phyloP scores from a whole-genome alignment of 2,329 filamentous ascomycete species.

The Claviceps monticola region DNA sequence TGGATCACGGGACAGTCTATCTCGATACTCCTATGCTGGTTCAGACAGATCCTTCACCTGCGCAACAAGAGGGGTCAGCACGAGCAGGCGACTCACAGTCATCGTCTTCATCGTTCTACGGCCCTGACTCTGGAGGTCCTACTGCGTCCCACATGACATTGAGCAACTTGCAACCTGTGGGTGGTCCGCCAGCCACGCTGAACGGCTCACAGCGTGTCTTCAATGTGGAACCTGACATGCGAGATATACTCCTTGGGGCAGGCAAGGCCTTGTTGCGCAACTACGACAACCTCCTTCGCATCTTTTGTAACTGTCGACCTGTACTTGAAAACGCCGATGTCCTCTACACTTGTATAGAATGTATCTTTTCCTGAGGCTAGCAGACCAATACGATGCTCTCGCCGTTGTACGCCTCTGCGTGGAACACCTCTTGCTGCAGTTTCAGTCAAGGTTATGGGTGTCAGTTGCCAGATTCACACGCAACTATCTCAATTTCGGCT shows the following conservation, averaged over 20 bases:
- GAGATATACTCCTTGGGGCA: too few species aligned
- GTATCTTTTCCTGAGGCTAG: constrained; percentile 80
- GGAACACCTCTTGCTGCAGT: constrained; percentile 86
- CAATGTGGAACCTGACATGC: constrained; percentile 23
- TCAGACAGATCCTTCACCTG: constrained; percentile 47
- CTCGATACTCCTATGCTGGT: constrained; percentile 73
- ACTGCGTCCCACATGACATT: constrained; percentile 5
- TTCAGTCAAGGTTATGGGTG: constrained; percentile 82
- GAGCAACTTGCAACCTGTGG: constrained; percentile 10
- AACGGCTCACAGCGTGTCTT: constrained; percentile 30
- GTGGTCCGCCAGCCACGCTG: constrained; percentile 26
- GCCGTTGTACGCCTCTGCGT: constrained; percentile 77
- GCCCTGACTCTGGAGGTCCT: constrained; percentile 18
- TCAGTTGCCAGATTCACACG: constrained; percentile 95
- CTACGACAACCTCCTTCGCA: constrained; percentile 90
- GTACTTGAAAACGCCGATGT: constrained; percentile 75
- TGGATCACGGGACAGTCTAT: constrained; percentile 65
- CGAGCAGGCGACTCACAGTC: constrained; percentile 4
- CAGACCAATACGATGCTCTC: constrained; percentile 90
- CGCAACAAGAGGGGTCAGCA: not conserved
- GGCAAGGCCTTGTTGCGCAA: constrained; percentile 71
- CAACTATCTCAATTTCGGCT: constrained; percentile 66
- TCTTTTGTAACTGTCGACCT: constrained; percentile 89
- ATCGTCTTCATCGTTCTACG: constrained; percentile 19
- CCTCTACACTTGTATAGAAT: constrained; percentile 82